Evolutionary conservation across 192 early-diverging fungal genomes (phyloP).

Genomic region (Coemansia nantahalensis): DNA sequence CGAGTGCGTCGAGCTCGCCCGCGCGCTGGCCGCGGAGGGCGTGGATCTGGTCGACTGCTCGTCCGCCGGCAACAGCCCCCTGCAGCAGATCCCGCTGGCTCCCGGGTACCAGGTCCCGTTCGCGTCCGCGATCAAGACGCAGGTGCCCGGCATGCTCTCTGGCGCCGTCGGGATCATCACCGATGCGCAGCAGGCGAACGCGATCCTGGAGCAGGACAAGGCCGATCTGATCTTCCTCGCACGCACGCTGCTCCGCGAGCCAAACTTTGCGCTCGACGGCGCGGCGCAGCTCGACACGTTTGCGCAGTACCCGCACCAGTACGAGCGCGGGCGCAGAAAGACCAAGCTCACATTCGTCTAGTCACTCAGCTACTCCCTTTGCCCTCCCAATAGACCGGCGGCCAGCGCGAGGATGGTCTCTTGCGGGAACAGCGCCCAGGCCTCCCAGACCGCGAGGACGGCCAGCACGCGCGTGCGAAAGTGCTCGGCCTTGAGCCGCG

Average conservation of each 20-base stretch:
- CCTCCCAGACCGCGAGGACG: slow-evolving; percentile 82
- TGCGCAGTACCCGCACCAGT: slow-evolving; percentile 64
- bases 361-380: no score
- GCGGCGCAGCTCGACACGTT: slow-evolving; percentile 66
- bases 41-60: slow-evolving; percentile 89
- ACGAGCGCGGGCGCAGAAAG: slow-evolving; percentile 52
- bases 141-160: slow-evolving; percentile 56
- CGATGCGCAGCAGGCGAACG: slow-evolving; percentile 63
- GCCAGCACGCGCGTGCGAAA: slow-evolving; percentile 62
- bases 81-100: slow-evolving; percentile 50
- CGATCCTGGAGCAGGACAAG: slow-evolving; percentile 56
- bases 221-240: slow-evolving; percentile 78
- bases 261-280: slow-evolving; percentile 65
- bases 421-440: slow-evolving; percentile 83
- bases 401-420: slow-evolving; percentile 12
- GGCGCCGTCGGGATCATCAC: slow-evolving; percentile 74
- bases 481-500: slow-evolving; percentile 78
- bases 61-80: slow-evolving; percentile 65
- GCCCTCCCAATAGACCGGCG: background rate
- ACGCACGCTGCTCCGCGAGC: slow-evolving; percentile 67
- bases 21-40: slow-evolving; percentile 58
- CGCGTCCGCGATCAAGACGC: slow-evolving; percentile 59
- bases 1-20: slow-evolving; percentile 66
- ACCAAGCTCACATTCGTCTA: slow-evolving; percentile 26
- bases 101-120: slow-evolving; percentile 71